These are phyloP conservation scores for Papilionanthe hybrid DNA, from an alignment of 116 monocot genomes.

Conservation along the genomic window DNA sequence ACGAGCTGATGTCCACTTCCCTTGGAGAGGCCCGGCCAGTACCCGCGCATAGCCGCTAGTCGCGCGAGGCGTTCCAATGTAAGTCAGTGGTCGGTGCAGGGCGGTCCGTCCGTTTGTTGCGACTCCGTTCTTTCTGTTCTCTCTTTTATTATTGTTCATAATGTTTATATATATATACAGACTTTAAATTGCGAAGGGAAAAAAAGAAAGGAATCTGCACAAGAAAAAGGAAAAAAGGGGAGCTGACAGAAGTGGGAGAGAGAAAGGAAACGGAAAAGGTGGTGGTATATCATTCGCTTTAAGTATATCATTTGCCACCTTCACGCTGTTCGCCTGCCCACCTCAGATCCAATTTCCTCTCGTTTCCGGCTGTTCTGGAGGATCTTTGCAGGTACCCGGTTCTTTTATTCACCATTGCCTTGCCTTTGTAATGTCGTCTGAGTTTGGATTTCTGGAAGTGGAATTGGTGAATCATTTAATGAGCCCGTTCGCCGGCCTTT, in stretches of 20 bases:
- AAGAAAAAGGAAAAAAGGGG: background rate
- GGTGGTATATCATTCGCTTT: slow-evolving; percentile 5
- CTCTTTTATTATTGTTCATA: background rate
- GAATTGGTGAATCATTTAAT: background rate
- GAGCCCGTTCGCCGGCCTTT: background rate
- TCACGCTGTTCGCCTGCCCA: background rate
- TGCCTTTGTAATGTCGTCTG: background rate
- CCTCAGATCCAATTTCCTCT: background rate
- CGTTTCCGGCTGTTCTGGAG: background rate
- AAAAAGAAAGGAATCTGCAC: background rate
- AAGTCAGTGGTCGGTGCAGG: background rate
- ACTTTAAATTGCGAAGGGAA: background rate
- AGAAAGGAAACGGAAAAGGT: slow-evolving; percentile 4
- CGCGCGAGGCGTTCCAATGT: slow-evolving; percentile 6
- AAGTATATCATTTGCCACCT: background rate
- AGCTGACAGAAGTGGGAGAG: slow-evolving; percentile 2
- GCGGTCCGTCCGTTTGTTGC: background rate
- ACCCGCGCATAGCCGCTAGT: background rate
- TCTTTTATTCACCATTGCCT: background rate
- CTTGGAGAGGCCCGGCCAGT: background rate
- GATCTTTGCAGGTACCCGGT: slow-evolving; percentile 2
- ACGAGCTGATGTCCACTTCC: background rate
- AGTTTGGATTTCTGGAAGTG: background rate
- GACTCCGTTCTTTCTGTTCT: background rate
- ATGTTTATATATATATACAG: background rate